phyloP scores from a whole-genome alignment of 352 stramenopile species.

The Phytophthora meadii region DNA sequence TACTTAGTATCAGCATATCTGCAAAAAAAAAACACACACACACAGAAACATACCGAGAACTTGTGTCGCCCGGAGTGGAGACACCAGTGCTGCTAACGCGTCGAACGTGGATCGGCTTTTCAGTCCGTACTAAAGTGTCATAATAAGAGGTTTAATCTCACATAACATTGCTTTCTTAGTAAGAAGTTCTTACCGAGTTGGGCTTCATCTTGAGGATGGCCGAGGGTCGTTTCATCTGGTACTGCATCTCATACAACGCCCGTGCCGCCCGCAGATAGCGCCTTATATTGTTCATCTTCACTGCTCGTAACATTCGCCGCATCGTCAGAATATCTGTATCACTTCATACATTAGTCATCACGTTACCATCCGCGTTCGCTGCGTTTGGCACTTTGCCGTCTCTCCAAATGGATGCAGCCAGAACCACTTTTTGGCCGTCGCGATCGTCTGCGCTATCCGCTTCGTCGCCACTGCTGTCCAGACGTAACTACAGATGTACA shows the following conservation, averaged over 20 bases:
- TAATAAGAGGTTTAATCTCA: too few relatives aligned
- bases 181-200: slow-evolving; percentile 46
- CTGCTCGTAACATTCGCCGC: slow-evolving; percentile 30
- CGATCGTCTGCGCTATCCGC: slow-evolving; percentile 27
- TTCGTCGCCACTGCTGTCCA: slow-evolving; percentile 31
- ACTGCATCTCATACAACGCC: slow-evolving; percentile 78
- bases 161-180: neutral
- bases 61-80: slow-evolving; percentile 69
- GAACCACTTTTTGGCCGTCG: slow-evolving; percentile 13
- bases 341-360: neutral
- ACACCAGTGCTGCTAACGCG: slow-evolving; percentile 64
- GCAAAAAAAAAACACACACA: neutral
- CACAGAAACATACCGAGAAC: slow-evolving; percentile 59
- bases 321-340: neutral
- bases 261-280: slow-evolving; percentile 69
- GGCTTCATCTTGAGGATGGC: slow-evolving; percentile 80
- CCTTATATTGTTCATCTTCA: slow-evolving; percentile 60
- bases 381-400: slow-evolving; percentile 18
- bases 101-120: slow-evolving; percentile 76
- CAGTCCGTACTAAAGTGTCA: slow-evolving; percentile 62
- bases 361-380: slow-evolving; percentile 35
- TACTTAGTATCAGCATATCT: neutral
- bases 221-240: slow-evolving; percentile 72
- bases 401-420: slow-evolving; percentile 30
- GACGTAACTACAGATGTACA: slow-evolving; percentile 22